Evolutionary conservation across 352 stramenopile species (phyloP).

Genomic region (Globisporangium uncinulatum): DNA sequence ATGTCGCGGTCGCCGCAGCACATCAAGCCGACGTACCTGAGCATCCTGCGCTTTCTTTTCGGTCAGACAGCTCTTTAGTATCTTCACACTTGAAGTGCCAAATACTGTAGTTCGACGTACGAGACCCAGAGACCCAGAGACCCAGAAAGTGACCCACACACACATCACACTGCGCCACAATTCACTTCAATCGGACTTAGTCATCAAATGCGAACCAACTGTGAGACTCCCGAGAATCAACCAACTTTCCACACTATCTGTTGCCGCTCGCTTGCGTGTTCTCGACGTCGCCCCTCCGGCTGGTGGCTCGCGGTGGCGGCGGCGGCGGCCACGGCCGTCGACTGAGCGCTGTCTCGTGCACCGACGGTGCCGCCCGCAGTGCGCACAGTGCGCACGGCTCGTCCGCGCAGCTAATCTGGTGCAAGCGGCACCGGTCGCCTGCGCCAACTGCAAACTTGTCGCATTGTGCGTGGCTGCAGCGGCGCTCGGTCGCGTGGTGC

Average conservation of each 20-base stretch:
- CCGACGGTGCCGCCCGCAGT: conserved; percentile 15
- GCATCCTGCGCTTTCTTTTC: conserved; percentile 83
- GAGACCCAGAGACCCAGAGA: not conserved
- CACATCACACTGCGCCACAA: not conserved
- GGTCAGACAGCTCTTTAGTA: no score
- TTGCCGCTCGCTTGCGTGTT: conserved; percentile 7
- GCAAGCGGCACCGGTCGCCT: conserved; percentile 31
- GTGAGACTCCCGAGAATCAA: no score
- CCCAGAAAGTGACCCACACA: not conserved
- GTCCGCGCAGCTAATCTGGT: conserved; percentile 43
- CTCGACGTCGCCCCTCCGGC: conserved; percentile 3
- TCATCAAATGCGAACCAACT: no score
- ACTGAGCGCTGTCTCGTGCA: not conserved
- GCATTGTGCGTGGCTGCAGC: conserved; percentile 54
- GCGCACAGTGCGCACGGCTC: conserved; percentile 50
- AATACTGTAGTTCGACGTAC: no score
- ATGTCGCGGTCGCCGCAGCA: conserved; percentile 74
- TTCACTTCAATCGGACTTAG: no score
- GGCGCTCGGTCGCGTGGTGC: conserved; percentile 32
- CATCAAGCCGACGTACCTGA: conserved; percentile 83
- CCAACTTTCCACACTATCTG: not conserved
- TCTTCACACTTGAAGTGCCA: no score
- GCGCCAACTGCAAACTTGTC: conserved; percentile 48
- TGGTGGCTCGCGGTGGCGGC: not conserved
- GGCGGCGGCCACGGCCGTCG: not conserved